Base-by-base conservation (phyloP, 2,329 filamentous ascomycete genomes). In the Fusarium camptoceras region DNA sequence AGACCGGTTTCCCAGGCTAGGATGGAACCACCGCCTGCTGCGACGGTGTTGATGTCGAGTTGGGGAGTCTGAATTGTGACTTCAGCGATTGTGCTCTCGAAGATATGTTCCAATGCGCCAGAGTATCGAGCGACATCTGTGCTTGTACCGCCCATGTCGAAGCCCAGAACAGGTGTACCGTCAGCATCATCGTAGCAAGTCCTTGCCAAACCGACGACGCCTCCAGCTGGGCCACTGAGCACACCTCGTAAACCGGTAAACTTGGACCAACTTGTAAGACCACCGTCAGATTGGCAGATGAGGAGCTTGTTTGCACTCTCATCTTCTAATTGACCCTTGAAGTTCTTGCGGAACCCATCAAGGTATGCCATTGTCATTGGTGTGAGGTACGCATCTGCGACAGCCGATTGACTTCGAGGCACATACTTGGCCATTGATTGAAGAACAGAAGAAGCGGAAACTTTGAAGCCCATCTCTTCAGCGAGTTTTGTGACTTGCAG, bases 11-110 rank as follows among this genome's bases (percentile, higher is more conserved):
- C 85, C 81, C 88, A 92, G 67, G 90, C 88, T 2, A 93, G 80
- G 8, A 84, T 83, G 1, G 81, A 83, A 9, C 84, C 84, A 39
- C 84, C 84, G 6, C 83, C 83, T 20, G 83, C 83, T 10, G 83
- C 83, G 4, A 93, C 91, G 1, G 91, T 93, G 76, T 92, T 92
- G 78, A 93, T 93, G 72, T 93, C 91, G 3, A 93, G 83, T 73
- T 92, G 91, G 0, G 91, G 91, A 3, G 87, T 89, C 64, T 92
- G 89, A 15, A 93, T 91, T 1, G 89, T 90, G 1, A 92, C 88
- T 27, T 90, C 89, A 0, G 90, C 90, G 6, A 91, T 89, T 2
- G 90, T 92, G 2, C 89, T 91, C 68, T 92, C 90, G 59, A 92
- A 92, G 15, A 93, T 89, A 71, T 93, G 89, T 59, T 93, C 91